Base-by-base conservation (phyloP, 805 yeast genomes). In the Ogataea saltuana region DNA sequence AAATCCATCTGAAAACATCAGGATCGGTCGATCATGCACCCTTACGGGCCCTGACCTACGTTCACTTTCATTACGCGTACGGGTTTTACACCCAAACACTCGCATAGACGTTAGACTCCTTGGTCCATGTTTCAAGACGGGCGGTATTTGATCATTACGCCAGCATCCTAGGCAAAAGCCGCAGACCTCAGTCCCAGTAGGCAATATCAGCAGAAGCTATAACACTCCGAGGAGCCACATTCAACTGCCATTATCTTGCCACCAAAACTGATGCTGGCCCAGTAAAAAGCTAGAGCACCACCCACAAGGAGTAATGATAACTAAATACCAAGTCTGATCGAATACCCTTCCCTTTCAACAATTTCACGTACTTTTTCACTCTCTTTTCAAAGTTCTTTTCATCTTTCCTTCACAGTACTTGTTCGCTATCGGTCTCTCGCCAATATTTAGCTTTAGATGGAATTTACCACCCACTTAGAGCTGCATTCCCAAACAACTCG, bases 101-200 rank as follows among this genome's bases (percentile, higher is more conserved):
- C 38, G 38, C 38, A 34, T 20, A 34, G 38, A n/a, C n/a, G n/a
- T n/a, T n/a, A n/a, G 39, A 34, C 39, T 34, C 39, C 39, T 34
- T 34, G 39, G 39, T 34, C 39, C 39, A 34, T 34, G 39, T 34
- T 34, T 34, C 39, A 34, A 34, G 39, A 34, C 39, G 39, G 39
- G 39, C 39, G 39, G 39, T 34, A 34, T 34, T 34, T 16, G 20
- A 34, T 34, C 39, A 34, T 34, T 34, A 34, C 39, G 39, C 39
- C 39, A 34, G 39, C 39, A 34, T 34, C 39, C 39, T 34, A 34
- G 39, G 39, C 39, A 34, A 34, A 31, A 34, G 39, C 39, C 39
- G 39, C 39, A 34, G 39, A 34, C 39, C 39, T 34, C 39, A 34
- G 39, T 34, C 39, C 20, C 39, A 34, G 39, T 34, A 34, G 39